Evolutionary conservation across 768 basidiomycete genomes (phyloP).

Genomic region (Trametes cingulata): DNA sequence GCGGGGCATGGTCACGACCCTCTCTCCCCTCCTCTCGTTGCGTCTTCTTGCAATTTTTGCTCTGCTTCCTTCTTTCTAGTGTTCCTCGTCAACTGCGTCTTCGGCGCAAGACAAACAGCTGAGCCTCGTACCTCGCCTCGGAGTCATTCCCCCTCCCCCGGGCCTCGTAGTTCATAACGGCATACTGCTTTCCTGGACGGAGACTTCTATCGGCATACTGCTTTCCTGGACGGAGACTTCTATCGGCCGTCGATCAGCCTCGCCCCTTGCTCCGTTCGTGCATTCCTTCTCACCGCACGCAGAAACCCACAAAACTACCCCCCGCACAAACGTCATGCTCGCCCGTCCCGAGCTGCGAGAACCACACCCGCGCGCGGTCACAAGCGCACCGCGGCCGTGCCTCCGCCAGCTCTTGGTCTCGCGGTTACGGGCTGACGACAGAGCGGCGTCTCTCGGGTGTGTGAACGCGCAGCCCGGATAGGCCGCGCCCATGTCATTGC

Average conservation of each 20-base stretch:
- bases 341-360: not conserved
- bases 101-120: not conserved
- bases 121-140: slow-evolving; percentile 3
- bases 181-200: too few species aligned
- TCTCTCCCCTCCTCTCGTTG: too few species aligned
- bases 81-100: not conserved
- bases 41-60: slow-evolving; percentile 1
- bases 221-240: too few species aligned
- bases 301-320: slow-evolving; percentile 2
- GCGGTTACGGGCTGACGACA: too few species aligned
- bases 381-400: not conserved
- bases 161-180: not conserved
- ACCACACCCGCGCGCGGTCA: not conserved
- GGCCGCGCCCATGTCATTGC: not conserved
- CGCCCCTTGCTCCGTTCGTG: slow-evolving; percentile 3
- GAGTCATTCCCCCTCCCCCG: not conserved
- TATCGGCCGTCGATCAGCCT: slow-evolving; percentile 7
- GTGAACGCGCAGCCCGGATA: not conserved
- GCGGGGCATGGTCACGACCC: not conserved
- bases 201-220: too few species aligned
- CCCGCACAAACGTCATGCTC: slow-evolving; percentile 8
- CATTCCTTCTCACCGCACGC: slow-evolving; percentile 7
- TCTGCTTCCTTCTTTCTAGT: not conserved
- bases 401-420: too few species aligned
- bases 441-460: not conserved